Evolutionary conservation across 305 asterid species (phyloP), one percentile per base, ranked within the genome.

Genomic region (Plantago coronopus): DNA sequence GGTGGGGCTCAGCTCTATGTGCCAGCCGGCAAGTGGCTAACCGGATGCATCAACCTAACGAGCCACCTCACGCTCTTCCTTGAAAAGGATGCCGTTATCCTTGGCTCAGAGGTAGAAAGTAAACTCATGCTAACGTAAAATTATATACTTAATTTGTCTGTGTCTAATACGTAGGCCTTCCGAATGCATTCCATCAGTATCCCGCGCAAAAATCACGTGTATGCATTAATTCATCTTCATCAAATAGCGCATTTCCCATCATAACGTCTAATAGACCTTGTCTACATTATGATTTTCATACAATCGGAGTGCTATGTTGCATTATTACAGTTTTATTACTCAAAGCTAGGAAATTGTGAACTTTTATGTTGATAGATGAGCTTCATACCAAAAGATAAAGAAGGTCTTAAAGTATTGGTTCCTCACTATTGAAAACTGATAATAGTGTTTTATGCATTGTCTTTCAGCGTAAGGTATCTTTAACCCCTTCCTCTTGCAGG

Each of bases 1-100:
- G 99, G 99, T 0, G 99, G 99, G 11, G 99, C 99, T 21, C 97
- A 93, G 69, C 96, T 93, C 64, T 93, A 89, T 57, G 96, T 93
- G 62, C 99, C 99, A 0, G 88, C 84, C 0, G 99, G 99, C 46
- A 75, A 57, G 64, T 93, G 99, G 99, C 87, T 93, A n/a, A 87
- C 91, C 0, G 91, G 95, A 59, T 82, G 88, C 76, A 83, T 93
- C 74, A 87, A 83, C 67, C 97, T 93, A 23, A 93, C 97, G n/a
- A 93, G 99, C 83, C 95, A 85, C 69, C 97, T 93, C 63, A 93
- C 97, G 2, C 86, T 93, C 44, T 93, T 93, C 76, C 79, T 93
- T 53, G 99, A 89, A 59, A 87, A 80, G 50, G 99, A 87, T 8
- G 97, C 99, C 5, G 21, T 79, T 66, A 87, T 93, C 69, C 93